These are phyloP conservation scores for Debaryomyces maramus DNA, from an alignment of 805 yeast genomes.

Conservation along the genomic window DNA sequence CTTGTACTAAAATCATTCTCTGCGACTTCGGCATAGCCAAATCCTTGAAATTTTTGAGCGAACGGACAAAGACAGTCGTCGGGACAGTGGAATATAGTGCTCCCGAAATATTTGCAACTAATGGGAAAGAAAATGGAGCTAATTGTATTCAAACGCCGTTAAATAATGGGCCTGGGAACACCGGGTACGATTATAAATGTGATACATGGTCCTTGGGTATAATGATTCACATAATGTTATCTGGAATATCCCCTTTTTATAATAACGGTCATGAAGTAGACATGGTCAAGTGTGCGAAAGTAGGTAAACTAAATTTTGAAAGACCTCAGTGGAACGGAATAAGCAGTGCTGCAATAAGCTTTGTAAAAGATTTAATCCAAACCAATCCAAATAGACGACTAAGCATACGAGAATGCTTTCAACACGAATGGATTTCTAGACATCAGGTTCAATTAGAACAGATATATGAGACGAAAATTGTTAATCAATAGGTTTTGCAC, in stretches of 20 bases:
- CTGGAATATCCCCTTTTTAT: constrained; percentile 66
- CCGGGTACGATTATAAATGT: constrained; percentile 56
- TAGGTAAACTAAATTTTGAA: constrained; percentile 41
- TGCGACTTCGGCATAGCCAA: constrained; percentile 68
- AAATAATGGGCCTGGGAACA: not conserved
- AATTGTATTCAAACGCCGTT: not conserved
- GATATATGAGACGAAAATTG: constrained; percentile 29
- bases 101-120: constrained; percentile 54
- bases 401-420: constrained; percentile 39
- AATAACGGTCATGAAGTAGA: constrained; percentile 36
- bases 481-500: not conserved
- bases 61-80: constrained; percentile 50
- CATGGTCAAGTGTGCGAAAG: constrained; percentile 43
- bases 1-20: constrained; percentile 52
- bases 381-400: constrained; percentile 39
- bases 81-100: constrained; percentile 74
- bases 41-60: constrained; percentile 13
- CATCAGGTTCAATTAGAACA: constrained; percentile 34
- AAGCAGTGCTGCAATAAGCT: constrained; percentile 43
- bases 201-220: constrained; percentile 74
- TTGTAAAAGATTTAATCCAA: constrained; percentile 41
- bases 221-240: constrained; percentile 55
- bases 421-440: constrained; percentile 48
- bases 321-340: constrained; percentile 44
- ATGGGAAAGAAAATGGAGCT: constrained; percentile 12